phyloP scores from a whole-genome alignment of 768 basidiomycete species.

The Rhodocollybia butyracea region DNA sequence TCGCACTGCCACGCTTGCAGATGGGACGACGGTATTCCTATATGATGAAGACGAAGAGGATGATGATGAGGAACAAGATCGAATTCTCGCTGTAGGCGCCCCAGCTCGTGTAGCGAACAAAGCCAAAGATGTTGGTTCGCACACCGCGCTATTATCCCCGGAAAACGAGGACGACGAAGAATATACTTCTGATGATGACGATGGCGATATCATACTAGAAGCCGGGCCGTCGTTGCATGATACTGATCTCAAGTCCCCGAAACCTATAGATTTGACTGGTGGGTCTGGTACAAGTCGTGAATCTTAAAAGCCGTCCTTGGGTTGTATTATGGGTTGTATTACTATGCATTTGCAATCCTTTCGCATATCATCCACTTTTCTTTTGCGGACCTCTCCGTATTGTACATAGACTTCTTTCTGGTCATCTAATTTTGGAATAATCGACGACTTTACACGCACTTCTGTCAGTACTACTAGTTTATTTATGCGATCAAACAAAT shows the following conservation, averaged over 20 bases:
- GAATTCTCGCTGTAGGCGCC: conserved; percentile 57
- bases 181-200: conserved; percentile 45
- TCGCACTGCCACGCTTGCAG: background rate
- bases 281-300: too few species aligned
- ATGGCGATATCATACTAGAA: conserved; percentile 73
- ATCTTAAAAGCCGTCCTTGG: too few species aligned
- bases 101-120: conserved; percentile 35
- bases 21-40: conserved; percentile 7
- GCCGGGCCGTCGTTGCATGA: conserved; percentile 56
- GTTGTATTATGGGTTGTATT: too few species aligned
- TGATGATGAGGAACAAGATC: conserved; percentile 36
- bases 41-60: conserved; percentile 26
- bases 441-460: too few species aligned
- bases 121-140: conserved; percentile 27
- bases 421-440: too few species aligned
- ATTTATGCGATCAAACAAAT: too few species aligned
- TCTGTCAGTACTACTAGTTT: too few species aligned
- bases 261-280: background rate
- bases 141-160: conserved; percentile 21
- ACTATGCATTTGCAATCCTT: too few species aligned
- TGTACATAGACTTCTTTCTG: too few species aligned
- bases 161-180: conserved; percentile 36
- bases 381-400: too few species aligned
- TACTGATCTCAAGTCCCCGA: background rate
- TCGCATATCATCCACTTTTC: too few species aligned